phyloP scores from a whole-genome alignment of 495 filamentous ascomycete genomes.

The Lophiotrema nucula region DNA sequence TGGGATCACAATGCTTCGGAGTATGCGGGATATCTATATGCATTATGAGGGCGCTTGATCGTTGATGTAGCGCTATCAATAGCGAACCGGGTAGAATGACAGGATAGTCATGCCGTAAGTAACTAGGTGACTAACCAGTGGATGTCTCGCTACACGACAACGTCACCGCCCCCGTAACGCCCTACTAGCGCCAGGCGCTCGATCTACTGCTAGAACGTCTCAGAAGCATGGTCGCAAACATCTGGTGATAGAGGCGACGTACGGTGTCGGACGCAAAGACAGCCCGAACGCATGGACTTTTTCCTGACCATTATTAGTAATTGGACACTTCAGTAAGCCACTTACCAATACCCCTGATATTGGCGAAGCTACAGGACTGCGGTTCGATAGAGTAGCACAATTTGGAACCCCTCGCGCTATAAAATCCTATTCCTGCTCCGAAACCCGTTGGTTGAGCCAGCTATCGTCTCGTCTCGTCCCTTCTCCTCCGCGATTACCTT shows the following conservation, averaged over 20 bases:
- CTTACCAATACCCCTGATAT: not conserved
- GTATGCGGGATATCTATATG: not conserved
- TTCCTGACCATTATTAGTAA: not conserved
- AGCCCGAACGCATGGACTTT: not conserved
- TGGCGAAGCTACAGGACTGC: not conserved
- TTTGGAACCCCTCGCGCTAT: not conserved
- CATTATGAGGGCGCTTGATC: too few relatives aligned
- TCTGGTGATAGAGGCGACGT: not conserved
- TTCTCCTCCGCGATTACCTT: too few relatives aligned
- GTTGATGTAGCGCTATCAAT: too few relatives aligned
- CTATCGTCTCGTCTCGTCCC: too few relatives aligned
- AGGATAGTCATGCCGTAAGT: too few relatives aligned
- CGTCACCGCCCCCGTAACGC: not conserved
- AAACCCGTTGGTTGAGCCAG: too few relatives aligned
- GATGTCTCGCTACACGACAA: not conserved
- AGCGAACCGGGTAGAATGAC: too few relatives aligned
- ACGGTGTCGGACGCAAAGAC: not conserved
- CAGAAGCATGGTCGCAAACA: not conserved
- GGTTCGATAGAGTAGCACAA: not conserved
- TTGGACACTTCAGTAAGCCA: not conserved
- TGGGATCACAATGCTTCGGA: not conserved
- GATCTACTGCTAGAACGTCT: not conserved
- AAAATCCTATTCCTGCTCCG: too few relatives aligned
- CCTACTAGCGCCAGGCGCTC: not conserved
- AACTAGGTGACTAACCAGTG: too few relatives aligned